These are phyloP conservation scores for Acer saccharum DNA, from an alignment of 345 rosid genomes.

Conservation along the genomic window DNA sequence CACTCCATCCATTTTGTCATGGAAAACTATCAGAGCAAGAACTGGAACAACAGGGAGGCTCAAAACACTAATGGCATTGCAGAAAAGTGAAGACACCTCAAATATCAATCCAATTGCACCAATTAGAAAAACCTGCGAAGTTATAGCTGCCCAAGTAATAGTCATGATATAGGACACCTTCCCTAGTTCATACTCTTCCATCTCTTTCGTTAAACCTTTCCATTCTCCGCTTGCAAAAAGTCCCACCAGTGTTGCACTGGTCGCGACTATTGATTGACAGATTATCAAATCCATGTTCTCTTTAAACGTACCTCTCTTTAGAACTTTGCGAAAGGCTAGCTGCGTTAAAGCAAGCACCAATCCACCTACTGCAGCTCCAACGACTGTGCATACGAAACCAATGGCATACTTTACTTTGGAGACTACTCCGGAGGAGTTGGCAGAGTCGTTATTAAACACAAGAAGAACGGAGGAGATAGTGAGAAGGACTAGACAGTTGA, in stretches of 20 bases:
- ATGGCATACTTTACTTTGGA: conserved; percentile 10
- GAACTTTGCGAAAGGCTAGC: conserved; percentile 27
- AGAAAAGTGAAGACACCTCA: conserved; percentile 47
- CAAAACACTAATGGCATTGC: conserved; percentile 31
- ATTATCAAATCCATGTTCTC: conserved; percentile 33
- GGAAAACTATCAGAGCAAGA: conserved; percentile 37
- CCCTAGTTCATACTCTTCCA: conserved; percentile 39
- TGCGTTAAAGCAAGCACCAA: conserved; percentile 30
- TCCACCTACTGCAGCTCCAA: conserved; percentile 33
- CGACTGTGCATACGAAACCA: conserved; percentile 40
- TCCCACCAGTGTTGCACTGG: conserved; percentile 20
- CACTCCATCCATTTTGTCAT: conserved; percentile 42
- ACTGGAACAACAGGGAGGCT: conserved; percentile 43
- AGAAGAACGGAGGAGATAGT: conserved; percentile 39
- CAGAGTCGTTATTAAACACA: conserved; percentile 13
- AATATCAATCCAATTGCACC: conserved; percentile 38
- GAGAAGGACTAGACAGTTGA: conserved; percentile 38
- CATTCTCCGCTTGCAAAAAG: conserved; percentile 47
- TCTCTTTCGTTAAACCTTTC: conserved; percentile 29
- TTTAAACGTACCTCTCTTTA: conserved; percentile 20
- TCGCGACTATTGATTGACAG: conserved; percentile 24
- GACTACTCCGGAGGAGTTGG: no score
- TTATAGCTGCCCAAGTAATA: conserved; percentile 32
- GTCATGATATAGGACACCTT: conserved; percentile 35
- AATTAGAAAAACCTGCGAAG: conserved; percentile 35